phyloP scores from a whole-genome alignment of 1,139 yeast species.

The Zygotorulaspora mrakii region DNA sequence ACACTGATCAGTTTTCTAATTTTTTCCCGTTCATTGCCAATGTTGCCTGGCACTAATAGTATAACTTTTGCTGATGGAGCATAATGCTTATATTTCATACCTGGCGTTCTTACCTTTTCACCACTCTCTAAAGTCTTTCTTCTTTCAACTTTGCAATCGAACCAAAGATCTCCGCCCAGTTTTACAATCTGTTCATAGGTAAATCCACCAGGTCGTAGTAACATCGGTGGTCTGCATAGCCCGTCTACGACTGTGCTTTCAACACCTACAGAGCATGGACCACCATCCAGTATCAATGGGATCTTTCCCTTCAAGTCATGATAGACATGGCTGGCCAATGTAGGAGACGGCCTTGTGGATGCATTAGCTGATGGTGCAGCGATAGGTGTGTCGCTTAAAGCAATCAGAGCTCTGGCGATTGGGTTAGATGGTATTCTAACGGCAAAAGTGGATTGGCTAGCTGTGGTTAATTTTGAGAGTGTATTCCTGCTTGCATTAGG shows the following conservation, averaged over 20 bases:
- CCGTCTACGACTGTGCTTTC: conserved; percentile 96
- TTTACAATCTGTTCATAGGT: conserved; percentile 66
- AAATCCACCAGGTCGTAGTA: conserved; percentile 91
- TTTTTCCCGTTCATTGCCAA: conserved; percentile 7
- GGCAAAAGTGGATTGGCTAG: conserved; percentile 84
- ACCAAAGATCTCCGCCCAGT: conserved; percentile 67
- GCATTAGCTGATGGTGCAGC: conserved; percentile 99
- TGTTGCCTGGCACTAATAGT: conserved; percentile 46
- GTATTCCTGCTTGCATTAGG: conserved; percentile 41
- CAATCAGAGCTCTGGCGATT: conserved; percentile 85
- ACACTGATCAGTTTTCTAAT: conserved; percentile 13
- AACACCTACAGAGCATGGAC: conserved; percentile 83
- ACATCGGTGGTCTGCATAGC: conserved; percentile 73
- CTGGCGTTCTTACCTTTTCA: conserved; percentile 88
- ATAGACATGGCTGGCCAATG: conserved; percentile 78
- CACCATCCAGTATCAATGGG: conserved; percentile 89
- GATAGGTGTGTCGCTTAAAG: conserved; percentile 79
- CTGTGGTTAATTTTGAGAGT: conserved; percentile 74
- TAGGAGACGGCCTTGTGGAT: conserved; percentile 92
- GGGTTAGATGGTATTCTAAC: conserved; percentile 85
- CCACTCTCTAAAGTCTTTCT: conserved; percentile 58
- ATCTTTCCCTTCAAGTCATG: conserved; percentile 75
- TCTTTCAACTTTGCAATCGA: conserved; percentile 52
- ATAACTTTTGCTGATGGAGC: conserved; percentile 85
- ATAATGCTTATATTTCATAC: conserved; percentile 95